Evolutionary conservation across 768 basidiomycete genomes (phyloP), one percentile per base, ranked within the genome.

Genomic region (Boletus insuetus): DNA sequence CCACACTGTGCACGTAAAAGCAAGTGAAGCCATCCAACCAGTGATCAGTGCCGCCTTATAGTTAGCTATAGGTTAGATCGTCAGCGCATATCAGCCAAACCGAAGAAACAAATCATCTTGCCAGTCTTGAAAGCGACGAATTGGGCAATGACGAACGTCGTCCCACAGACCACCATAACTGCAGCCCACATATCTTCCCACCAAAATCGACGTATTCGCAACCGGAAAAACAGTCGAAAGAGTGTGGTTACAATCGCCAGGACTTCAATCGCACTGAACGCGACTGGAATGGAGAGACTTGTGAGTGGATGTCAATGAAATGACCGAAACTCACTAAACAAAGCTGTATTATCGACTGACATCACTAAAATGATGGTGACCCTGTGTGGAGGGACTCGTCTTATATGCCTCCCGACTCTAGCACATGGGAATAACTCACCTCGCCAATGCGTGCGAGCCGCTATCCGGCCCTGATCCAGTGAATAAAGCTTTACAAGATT

Each of bases 171-270:
- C 44, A 48, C 6, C 39, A 54, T 59, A 44, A 35, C 58, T 26
- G 52, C 58, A 17, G 66, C 59, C 63, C 63, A 68, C 5, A 40
- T 16, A 37, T 65, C 64, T 51, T 67, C 65, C 63, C 66, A 66
- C 63, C 63, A 59, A 34, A 64, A 56, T 42, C 58, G 20, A 44
- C 40, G 63, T 52, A 64, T 56, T n/a, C 32, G 48, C 24, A 55
- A 24, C 31, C 63, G 54, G 39, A 64, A 53, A 2, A 44, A 40
- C 31, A 64, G n/a, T 4, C 63, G 59, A 47, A 64, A 52, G 2
- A 64, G 20, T 1, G 56, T 61, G 34, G 61, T 39, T 5, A 54
- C 34, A 2, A 56, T 6, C 11, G 26, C 51, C 9, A 64, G 46
- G 34, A 42, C 40, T 10, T 58, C 35, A 20, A 58, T 6, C 10